Evolutionary conservation across 805 yeast species (phyloP).

Genomic region (Metschnikowia continentalis): DNA sequence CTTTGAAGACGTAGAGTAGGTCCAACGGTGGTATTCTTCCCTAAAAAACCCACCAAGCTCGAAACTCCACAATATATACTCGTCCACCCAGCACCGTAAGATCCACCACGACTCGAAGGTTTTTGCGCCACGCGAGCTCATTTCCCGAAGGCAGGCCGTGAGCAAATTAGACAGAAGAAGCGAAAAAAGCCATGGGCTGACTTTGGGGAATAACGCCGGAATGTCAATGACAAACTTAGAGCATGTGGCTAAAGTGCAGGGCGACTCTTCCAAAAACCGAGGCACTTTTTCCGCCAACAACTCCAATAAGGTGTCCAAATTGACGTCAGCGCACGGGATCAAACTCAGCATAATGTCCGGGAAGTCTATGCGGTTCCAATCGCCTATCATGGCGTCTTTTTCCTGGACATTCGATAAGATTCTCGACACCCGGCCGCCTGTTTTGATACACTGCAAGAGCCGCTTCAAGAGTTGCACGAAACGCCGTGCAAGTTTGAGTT

Average conservation of each 20-base stretch:
- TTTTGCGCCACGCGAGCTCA: constrained; percentile 53
- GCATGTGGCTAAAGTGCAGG: constrained; percentile 10
- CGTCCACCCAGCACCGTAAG: constrained; percentile 71
- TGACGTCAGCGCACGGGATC: constrained; percentile 43
- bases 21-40: constrained; percentile 20
- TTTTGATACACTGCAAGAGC: constrained; percentile 50
- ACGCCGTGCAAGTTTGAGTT: constrained; percentile 48
- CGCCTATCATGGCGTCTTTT: constrained; percentile 47
- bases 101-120: constrained; percentile 76
- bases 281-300: constrained; percentile 35
- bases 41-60: constrained; percentile 56
- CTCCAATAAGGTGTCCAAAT: constrained; percentile 27
- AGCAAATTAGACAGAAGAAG: constrained; percentile 50
- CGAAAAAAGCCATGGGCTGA: constrained; percentile 53
- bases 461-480: constrained; percentile 53
- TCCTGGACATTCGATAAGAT: constrained; percentile 43
- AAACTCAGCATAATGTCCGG: constrained; percentile 45
- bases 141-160: constrained; percentile 58
- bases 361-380: constrained; percentile 55
- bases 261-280: constrained; percentile 20
- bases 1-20: constrained; percentile 3
- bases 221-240: constrained; percentile 33
- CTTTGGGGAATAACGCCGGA: constrained; percentile 45
- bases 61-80: constrained; percentile 62
- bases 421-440: constrained; percentile 47